A percentile compares a stretch with the other conserved stretches of the same genome.
These are phyloP conservation scores for Xylaria castorea DNA, from an alignment of 495 filamentous ascomycete species.

Conservation along the genomic window DNA sequence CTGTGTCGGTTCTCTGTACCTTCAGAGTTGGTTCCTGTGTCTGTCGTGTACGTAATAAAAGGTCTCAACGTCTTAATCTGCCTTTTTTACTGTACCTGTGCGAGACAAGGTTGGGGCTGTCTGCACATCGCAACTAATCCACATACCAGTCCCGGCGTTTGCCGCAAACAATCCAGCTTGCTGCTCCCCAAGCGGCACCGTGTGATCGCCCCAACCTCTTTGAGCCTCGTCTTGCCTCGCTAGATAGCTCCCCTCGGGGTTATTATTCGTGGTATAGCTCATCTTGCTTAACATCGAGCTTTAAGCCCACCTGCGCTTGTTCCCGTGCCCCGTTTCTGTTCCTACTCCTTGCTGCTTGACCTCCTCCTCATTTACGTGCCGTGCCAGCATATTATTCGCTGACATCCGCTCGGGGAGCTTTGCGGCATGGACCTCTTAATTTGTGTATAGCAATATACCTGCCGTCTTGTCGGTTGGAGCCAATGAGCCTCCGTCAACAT, in stretches of 20 bases:
- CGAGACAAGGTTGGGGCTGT: constrained; percentile 23
- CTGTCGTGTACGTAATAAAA: background rate
- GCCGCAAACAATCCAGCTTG: constrained; percentile 14
- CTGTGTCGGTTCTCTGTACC: background rate
- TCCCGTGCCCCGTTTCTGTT: constrained; percentile 15
- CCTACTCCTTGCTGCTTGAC: constrained; percentile 13
- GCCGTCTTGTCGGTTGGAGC: constrained; percentile 34
- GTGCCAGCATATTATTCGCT: constrained; percentile 28
- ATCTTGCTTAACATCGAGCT: constrained; percentile 21
- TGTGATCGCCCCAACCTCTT: constrained; percentile 14
- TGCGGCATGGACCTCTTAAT: constrained; percentile 52
- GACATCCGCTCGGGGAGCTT: constrained; percentile 28
- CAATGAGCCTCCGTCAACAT: constrained; percentile 30
- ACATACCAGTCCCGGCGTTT: constrained; percentile 24
- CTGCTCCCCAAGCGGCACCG: constrained; percentile 8
- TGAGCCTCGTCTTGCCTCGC: constrained; percentile 20
- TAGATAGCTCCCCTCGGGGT: background rate
- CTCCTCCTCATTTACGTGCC: constrained; percentile 26
- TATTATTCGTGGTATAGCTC: constrained; percentile 13
- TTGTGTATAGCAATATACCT: constrained; percentile 48
- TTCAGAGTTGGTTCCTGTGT: background rate
- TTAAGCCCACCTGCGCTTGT: constrained; percentile 26
- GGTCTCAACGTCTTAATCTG: constrained; percentile 7
- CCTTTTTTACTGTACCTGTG: background rate
- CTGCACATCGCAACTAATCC: constrained; percentile 24